Evolutionary conservation across 345 rosid genomes (phyloP).

Genomic region (Brassica carinata): DNA sequence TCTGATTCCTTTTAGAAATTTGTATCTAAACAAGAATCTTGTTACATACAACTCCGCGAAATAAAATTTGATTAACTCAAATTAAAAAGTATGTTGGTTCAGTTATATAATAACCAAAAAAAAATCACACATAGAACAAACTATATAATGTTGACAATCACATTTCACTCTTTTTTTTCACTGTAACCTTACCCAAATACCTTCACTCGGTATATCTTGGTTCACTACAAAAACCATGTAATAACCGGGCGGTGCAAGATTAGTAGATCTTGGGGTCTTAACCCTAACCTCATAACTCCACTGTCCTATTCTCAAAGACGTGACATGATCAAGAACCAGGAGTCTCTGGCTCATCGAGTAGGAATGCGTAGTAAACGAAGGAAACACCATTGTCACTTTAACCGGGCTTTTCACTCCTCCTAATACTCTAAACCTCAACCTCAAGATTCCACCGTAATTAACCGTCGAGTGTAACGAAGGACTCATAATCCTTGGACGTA

Average conservation of each 20-base stretch:
- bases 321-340: slow-evolving; percentile 47
- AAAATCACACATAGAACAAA: slow-evolving; percentile 14
- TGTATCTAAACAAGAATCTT: not conserved
- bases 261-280: slow-evolving; percentile 44
- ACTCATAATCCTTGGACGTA: slow-evolving; percentile 50
- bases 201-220: slow-evolving; percentile 67
- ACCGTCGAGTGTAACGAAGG: slow-evolving; percentile 36
- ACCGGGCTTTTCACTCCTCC: slow-evolving; percentile 34
- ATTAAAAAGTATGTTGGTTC: not conserved
- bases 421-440: slow-evolving; percentile 43
- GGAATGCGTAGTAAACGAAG: slow-evolving; percentile 70
- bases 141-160: not conserved
- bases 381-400: slow-evolving; percentile 49
- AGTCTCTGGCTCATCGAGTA: slow-evolving; percentile 65
- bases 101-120: not conserved
- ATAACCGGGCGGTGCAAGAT: slow-evolving; percentile 74
- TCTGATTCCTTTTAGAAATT: slow-evolving; percentile 21
- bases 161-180: no score
- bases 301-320: not conserved
- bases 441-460: slow-evolving; percentile 38
- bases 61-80: not conserved
- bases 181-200: slow-evolving; percentile 58
- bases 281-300: slow-evolving; percentile 44
- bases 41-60: slow-evolving; percentile 1
- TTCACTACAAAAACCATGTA: slow-evolving; percentile 73